phyloP scores from a whole-genome alignment of 371 early-diverging fungal genomes.

The Mucor ambiguus region DNA sequence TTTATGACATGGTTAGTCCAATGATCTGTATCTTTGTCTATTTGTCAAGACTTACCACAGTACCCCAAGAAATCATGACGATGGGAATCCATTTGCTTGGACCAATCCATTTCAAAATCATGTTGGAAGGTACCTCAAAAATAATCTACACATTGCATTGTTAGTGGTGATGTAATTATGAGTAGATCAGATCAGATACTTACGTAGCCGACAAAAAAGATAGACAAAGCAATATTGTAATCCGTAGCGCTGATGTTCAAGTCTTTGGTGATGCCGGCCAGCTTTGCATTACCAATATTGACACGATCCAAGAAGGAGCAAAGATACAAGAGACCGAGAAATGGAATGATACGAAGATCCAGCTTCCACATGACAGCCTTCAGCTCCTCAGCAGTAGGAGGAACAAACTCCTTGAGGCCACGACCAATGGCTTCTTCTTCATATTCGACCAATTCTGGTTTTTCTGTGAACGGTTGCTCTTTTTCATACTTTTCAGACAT shows the following conservation, averaged over 20 bases:
- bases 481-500: conserved; percentile 9
- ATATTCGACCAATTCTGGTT: conserved; percentile 7
- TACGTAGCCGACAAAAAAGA: conserved; percentile 68
- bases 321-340: conserved; percentile 53
- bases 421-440: conserved; percentile 4
- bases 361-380: conserved; percentile 43
- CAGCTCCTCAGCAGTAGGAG: conserved; percentile 28
- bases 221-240: conserved; percentile 62
- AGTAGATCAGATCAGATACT: conserved; percentile 10
- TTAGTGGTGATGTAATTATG: background rate
- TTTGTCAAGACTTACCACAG: conserved; percentile 26
- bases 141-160: conserved; percentile 42
- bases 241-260: conserved; percentile 45
- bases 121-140: conserved; percentile 74
- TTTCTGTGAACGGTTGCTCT: background rate
- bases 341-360: conserved; percentile 46
- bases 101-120: conserved; percentile 65
- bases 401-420: conserved; percentile 12
- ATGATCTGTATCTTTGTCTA: background rate
- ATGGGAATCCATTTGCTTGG: conserved; percentile 75
- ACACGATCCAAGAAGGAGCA: conserved; percentile 58
- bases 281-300: conserved; percentile 64
- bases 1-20: background rate
- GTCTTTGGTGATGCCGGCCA: conserved; percentile 51
- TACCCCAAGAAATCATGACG: conserved; percentile 55